Percentiles rank a stretch among this genome's conserved stretches.
Conservation (phyloP, 148 eudicot species). For the Mesembryanthemum crystallinum region DNA sequence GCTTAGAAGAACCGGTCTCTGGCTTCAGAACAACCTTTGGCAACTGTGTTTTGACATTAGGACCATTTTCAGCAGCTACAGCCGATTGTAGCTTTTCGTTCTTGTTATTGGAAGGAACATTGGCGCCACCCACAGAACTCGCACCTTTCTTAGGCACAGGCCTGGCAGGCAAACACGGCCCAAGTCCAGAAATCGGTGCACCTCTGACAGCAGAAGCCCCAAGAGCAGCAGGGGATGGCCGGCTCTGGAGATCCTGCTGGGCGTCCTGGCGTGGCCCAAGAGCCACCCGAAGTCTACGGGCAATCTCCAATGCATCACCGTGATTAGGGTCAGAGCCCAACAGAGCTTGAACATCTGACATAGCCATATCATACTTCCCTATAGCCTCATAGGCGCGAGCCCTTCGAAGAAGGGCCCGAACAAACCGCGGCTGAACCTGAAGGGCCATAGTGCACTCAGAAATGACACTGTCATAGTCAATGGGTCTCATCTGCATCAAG, state of each 20-base stretch:
- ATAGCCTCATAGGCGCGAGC: conserved; percentile 81
- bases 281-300: conserved; percentile 48
- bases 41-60: conserved; percentile 49
- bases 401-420: conserved; percentile 75
- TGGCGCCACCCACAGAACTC: conserved; percentile 30
- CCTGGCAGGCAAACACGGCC: conserved; percentile 84
- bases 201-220: conserved; percentile 92
- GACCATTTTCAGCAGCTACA: conserved; percentile 54
- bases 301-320: conserved; percentile 70
- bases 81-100: conserved; percentile 44
- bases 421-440: conserved; percentile 72
- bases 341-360: conserved; percentile 65
- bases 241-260: conserved; percentile 77
- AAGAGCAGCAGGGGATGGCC: conserved; percentile 87
- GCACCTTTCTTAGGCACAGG: conserved; percentile 64
- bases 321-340: conserved; percentile 67
- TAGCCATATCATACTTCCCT: conserved; percentile 74
- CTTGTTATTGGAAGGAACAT: conserved; percentile 34
- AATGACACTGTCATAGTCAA: conserved; percentile 68
- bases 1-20: conserved; percentile 49
- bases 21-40: conserved; percentile 71
- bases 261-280: conserved; percentile 61
- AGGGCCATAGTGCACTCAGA: conserved; percentile 80
- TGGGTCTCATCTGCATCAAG: conserved; percentile 93
- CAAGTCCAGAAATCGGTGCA: conserved; percentile 78